Conservation (phyloP, 331 rosid genomes). For the Saraca asoca region DNA sequence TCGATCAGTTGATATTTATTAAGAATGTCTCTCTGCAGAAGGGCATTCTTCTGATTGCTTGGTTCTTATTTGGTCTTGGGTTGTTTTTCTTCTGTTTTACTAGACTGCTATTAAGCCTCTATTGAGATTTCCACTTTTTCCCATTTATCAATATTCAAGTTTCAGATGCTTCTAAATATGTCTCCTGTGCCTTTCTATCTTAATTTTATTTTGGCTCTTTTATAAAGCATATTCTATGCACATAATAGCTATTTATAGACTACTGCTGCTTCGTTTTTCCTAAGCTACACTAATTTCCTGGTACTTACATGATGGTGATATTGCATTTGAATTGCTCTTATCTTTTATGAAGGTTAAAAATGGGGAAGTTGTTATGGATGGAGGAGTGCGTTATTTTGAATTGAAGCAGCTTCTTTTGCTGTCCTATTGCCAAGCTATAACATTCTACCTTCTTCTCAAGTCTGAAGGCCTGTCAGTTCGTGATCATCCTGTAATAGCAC, state of each 20-base stretch:
- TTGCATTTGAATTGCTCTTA: slow-evolving; percentile 27
- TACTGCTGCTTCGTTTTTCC: neutral
- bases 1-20: slow-evolving; percentile 22
- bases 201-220: neutral
- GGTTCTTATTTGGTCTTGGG: neutral
- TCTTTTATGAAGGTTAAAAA: slow-evolving; percentile 63
- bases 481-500: slow-evolving; percentile 84
- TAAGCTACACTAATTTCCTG: neutral
- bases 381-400: slow-evolving; percentile 73
- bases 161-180: slow-evolving; percentile 3
- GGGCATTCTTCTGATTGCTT: slow-evolving; percentile 17
- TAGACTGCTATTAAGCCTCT: slow-evolving; percentile 10
- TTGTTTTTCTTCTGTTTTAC: slow-evolving; percentile 7
- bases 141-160: neutral
- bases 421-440: slow-evolving; percentile 85
- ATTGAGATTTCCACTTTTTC: slow-evolving; percentile 17
- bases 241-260: neutral
- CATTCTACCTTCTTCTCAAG: slow-evolving; percentile 87
- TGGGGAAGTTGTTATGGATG: slow-evolving; percentile 55
- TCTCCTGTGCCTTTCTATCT: neutral
- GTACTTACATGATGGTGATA: slow-evolving; percentile 13
- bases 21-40: slow-evolving; percentile 3
- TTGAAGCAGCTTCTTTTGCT: slow-evolving; percentile 65
- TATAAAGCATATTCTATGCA: neutral
- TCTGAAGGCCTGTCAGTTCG: slow-evolving; percentile 80